A percentile compares a stretch with the other conserved stretches of the same genome.
Evolutionary conservation across 2,329 filamentous ascomycete species (phyloP).

Genomic region (Didymella pomorum): DNA sequence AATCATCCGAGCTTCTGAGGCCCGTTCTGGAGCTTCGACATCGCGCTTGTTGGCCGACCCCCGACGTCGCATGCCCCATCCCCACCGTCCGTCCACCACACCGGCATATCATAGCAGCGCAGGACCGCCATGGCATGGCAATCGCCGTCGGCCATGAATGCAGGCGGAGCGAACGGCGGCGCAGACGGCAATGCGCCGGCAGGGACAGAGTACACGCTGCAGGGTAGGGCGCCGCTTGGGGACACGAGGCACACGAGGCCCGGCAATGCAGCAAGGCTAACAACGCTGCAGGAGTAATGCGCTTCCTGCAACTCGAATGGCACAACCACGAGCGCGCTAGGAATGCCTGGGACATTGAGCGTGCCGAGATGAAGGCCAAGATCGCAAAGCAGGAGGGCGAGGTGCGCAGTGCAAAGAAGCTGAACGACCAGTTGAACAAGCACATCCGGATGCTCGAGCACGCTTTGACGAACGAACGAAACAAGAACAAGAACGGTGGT

Average conservation of each 20-base stretch:
- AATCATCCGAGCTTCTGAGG: constrained; percentile 33
- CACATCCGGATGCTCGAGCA: constrained; percentile 90
- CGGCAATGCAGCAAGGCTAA: constrained; percentile 28
- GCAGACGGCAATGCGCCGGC: constrained; percentile 60
- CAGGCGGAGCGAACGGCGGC: constrained; percentile 61
- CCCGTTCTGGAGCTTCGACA: constrained; percentile 29
- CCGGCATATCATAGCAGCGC: constrained; percentile 30
- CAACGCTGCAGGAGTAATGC: constrained; percentile 81
- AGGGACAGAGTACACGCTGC: constrained; percentile 76
- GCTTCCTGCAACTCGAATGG: constrained; percentile 99
- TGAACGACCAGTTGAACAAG: constrained; percentile 88
- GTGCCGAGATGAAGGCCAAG: constrained; percentile 97
- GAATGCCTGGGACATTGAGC: constrained; percentile 98
- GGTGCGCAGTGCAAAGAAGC: constrained; percentile 81
- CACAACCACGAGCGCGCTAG: constrained; percentile 96
- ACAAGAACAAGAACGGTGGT: constrained; percentile 67
- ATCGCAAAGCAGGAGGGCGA: constrained; percentile 95
- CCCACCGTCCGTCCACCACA: constrained; percentile 35
- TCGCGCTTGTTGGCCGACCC: constrained; percentile 30
- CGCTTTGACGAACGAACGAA: constrained; percentile 83
- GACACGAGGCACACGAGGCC: constrained; percentile 14
- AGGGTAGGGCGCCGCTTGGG: constrained; percentile 60
- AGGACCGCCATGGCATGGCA: constrained; percentile 71
- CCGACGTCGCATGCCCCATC: constrained; percentile 43
- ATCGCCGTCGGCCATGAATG: constrained; percentile 69